A percentile compares a stretch with the other conserved stretches of the same genome.
These are phyloP conservation scores for Yamadazyma aaseri DNA, from an alignment of 1,139 yeast genomes.

Conservation along the genomic window DNA sequence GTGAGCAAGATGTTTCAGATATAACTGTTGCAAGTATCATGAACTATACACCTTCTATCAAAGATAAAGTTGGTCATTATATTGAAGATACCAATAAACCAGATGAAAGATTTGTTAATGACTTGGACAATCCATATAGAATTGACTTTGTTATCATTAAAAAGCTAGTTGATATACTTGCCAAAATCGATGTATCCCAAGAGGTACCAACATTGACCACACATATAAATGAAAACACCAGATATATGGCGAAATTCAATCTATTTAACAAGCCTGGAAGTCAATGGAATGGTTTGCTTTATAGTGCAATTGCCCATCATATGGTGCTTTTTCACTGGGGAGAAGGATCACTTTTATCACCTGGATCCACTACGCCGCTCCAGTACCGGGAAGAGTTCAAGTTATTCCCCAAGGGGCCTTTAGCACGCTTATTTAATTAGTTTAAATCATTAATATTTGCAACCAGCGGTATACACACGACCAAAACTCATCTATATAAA, in stretches of 20 bases:
- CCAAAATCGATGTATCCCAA: too few species aligned
- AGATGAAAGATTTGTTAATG: constrained; percentile 1
- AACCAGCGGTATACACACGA: neutral
- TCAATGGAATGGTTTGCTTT: constrained; percentile 3
- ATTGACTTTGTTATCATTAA: neutral
- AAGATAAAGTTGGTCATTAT: neutral
- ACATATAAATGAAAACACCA: too few species aligned
- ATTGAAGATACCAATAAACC: neutral
- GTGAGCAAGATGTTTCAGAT: neutral
- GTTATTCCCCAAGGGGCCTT: too few species aligned
- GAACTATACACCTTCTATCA: constrained; percentile 2
- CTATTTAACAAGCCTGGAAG: too few species aligned
- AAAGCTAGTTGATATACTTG: neutral
- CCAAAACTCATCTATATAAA: neutral
- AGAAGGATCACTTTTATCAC: too few species aligned
- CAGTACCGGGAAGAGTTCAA: too few species aligned
- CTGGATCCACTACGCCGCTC: too few species aligned
- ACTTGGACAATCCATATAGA: constrained; percentile 1
- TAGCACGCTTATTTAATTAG: too few species aligned
- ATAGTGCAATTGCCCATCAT: constrained; percentile 5
- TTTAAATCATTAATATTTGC: too few species aligned
- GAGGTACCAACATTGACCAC: too few species aligned
- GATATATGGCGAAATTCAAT: too few species aligned
- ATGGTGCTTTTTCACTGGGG: too few species aligned
- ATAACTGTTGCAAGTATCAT: neutral